These are phyloP conservation scores for Solanum chiquidenum DNA, from an alignment of 257 asterid genomes.

Conservation along the genomic window DNA sequence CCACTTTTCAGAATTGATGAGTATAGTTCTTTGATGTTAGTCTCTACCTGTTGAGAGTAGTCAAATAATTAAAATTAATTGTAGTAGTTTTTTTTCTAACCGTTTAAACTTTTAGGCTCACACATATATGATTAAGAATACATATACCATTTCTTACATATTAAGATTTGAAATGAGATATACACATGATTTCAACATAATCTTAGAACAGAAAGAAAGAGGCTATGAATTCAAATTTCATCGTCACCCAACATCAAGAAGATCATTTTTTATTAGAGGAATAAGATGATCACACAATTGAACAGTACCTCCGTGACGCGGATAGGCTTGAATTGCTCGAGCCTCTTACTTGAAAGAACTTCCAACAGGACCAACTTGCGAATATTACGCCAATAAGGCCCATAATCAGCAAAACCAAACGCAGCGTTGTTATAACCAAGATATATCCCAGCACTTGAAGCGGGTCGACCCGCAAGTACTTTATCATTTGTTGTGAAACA, in stretches of 20 bases:
- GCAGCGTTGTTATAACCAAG: conserved; percentile 35
- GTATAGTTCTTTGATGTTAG: background rate
- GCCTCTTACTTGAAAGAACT: conserved; percentile 34
- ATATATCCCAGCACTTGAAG: conserved; percentile 16
- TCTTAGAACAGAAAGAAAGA: background rate
- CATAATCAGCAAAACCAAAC: conserved; percentile 33
- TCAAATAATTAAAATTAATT: background rate
- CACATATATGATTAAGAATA: background rate
- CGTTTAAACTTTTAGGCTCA: background rate
- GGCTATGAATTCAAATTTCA: background rate
- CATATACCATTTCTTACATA: background rate
- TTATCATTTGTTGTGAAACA: conserved; percentile 43
- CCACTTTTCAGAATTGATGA: background rate
- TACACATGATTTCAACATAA: background rate
- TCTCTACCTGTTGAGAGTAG: background rate
- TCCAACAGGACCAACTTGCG: conserved; percentile 31
- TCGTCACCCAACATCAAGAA: background rate
- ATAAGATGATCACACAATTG: background rate
- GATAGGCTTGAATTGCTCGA: conserved; percentile 24
- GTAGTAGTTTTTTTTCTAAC: background rate
- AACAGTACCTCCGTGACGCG: conserved; percentile 14
- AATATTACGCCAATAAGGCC: conserved; percentile 45
- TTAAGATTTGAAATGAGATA: background rate
- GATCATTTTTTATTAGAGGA: background rate
- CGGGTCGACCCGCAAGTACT: conserved; percentile 24